A percentile compares a stretch with the other conserved stretches of the same genome.
Evolutionary conservation across 2,329 filamentous ascomycete species (phyloP).

Genomic region (Stromatinia cepivora): DNA sequence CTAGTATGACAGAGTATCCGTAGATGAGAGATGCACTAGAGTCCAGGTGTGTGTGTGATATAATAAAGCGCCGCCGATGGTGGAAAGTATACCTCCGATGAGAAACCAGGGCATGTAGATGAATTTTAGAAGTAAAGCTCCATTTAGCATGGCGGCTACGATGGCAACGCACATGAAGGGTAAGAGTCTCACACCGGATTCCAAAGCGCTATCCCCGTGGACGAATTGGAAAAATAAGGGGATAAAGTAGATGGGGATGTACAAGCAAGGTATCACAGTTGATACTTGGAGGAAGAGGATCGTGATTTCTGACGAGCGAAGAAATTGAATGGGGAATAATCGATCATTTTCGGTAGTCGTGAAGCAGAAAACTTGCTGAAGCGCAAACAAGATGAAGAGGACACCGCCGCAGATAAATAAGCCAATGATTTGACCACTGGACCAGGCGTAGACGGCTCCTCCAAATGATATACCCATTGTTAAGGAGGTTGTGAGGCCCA

Average conservation of each 20-base stretch:
- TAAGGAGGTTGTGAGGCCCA: not conserved
- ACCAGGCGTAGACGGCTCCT: not conserved
- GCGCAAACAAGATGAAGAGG: not conserved
- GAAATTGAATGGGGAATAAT: not conserved
- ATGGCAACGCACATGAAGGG: conserved; percentile 38
- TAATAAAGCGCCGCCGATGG: not conserved
- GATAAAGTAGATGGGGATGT: conserved; percentile 38
- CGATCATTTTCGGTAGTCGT: not conserved
- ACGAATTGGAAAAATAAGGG: conserved; percentile 53
- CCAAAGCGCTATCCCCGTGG: conserved; percentile 50
- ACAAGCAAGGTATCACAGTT: conserved; percentile 11
- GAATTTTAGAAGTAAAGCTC: not conserved
- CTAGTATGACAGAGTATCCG: conserved; percentile 32
- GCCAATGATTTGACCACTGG: not conserved
- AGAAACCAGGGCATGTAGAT: conserved; percentile 7
- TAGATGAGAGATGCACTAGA: not conserved
- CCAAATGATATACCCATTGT: conserved; percentile 1
- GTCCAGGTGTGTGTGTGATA: not conserved
- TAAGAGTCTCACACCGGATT: conserved; percentile 40
- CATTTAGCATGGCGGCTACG: not conserved
- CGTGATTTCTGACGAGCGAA: not conserved
- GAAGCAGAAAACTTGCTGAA: not conserved
- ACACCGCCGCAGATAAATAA: not conserved
- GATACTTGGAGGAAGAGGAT: conserved; percentile 27
- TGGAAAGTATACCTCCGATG: not conserved